Base-by-base conservation (phyloP, 768 basidiomycete species). In the Agaricus subrufescens region DNA sequence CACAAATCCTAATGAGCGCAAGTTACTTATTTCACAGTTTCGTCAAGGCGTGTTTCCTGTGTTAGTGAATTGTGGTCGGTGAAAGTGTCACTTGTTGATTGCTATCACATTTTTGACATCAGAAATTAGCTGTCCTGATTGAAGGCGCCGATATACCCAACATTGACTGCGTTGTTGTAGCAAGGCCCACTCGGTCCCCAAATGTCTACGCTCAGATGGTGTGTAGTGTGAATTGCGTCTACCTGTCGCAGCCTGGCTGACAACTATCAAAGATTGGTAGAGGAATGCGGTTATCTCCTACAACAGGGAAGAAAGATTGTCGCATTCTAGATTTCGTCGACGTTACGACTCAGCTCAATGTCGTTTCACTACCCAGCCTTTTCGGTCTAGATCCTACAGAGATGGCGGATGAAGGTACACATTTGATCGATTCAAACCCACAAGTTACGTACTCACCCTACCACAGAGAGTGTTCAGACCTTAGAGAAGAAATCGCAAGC, bases 191-290 rank as follows among this genome's bases (percentile, higher is more conserved):
- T 1, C 80, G 89, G 26, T 96, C 94, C 11, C 79, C 84, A 34
- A 98, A 96, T 66, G 69, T 96, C 10, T 93, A 94, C 65, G 83
- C 91, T 15, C 95, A 98, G 64, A 97, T 98, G 93, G 93, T 92
- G 56, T 34, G 75, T 60, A 10, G 31, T 47, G 49, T 40, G 23
- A 26, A 34, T 50, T 8, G 37, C 29, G 50, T 26, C 45, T 29
- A 40, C n/a, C 25, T 25, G 37, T 56, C 38, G 29, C 46, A 50
- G n/a, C 54, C 14, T 46, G 42, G 30, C 27, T 39, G 23, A 47
- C n/a, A n/a, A 34, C 47, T 46, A 26, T 38, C 14, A n/a, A 49
- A 94, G 93, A 91, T 98, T 57, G 95, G 95, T 3, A 81, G 95
- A 56, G 95, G 95, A 26, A 89, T 98, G 83, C 78, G 95, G 57